Evolutionary conservation across 75 land plant species (phyloP), one percentile per base, ranked within the genome.

Genomic region (Pinus taeda): DNA sequence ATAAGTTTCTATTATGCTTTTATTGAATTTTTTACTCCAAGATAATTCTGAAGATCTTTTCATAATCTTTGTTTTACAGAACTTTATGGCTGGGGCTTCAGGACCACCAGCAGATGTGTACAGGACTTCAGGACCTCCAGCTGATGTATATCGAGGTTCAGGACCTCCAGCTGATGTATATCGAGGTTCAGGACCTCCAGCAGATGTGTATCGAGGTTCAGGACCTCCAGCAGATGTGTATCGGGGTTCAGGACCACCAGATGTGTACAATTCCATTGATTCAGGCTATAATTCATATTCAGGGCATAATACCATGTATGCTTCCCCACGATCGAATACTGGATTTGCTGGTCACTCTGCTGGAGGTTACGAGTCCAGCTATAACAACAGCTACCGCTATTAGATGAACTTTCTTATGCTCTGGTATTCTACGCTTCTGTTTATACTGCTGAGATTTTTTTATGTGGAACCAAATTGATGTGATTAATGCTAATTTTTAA

Each of bases 71-170:
- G 55, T 71, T 71, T 55, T 24, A 22, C 75, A 74, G 59, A 55
- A 55, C 12, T 74, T 55, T 17, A 74, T 74, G 59, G 75, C 59
- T n/a, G 75, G 53, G 36, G 75, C 75, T 55, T 74, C 75, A 74
- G 59, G 75, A 56, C 59, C 75, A 55, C 57, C 57, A 39, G 6
- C 57, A 29, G 58, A 73, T 22, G 30, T 26, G 20, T 49, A 53
- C 55, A 73, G 49, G 58, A 30, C 75, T 55, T 73, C 75, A 73
- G 75, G 75, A 55, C 58, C 75, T 24, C 57, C 59, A 49, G 12
- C 55, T 8, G 55, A 49, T 3, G 55, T 49, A 11, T 49, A 49
- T 9, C 9, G 22, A 36, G 33, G 33, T 55, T 74, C 75, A 74
- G 59, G 75, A 56, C 59, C 59, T n/a, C 57, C 30, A 49, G 55